Percentiles rank a stretch among this genome's conserved stretches.
Conservation (phyloP, 371 early-diverging fungal genomes). For the Mucor mucedo region DNA sequence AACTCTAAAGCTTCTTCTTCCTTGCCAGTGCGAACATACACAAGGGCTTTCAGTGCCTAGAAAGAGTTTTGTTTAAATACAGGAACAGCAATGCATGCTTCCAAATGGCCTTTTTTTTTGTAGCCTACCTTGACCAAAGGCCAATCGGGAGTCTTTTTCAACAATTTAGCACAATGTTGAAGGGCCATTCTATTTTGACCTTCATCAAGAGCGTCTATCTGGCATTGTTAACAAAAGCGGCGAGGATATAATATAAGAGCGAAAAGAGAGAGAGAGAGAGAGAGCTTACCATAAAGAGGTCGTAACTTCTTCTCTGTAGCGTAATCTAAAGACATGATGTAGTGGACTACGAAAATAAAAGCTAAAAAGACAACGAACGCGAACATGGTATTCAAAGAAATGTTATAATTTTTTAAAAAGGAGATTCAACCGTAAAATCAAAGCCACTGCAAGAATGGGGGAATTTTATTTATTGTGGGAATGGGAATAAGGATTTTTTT, state of each 20-base stretch:
- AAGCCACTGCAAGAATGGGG: too few species aligned
- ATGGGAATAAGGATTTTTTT: too few species aligned
- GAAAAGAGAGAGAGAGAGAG: too few species aligned
- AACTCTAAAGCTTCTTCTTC: conserved; percentile 72
- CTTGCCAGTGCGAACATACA: conserved; percentile 71
- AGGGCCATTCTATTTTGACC: conserved; percentile 74
- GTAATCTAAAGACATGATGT: conserved; percentile 31
- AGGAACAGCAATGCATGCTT: not conserved
- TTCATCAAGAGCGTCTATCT: conserved; percentile 75
- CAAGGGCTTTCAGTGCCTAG: conserved; percentile 86
- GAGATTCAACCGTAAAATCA: too few species aligned
- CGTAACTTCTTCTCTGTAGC: conserved; percentile 51
- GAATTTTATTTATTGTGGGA: too few species aligned
- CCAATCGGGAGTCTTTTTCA: conserved; percentile 75
- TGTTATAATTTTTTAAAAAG: not conserved
- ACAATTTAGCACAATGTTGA: conserved; percentile 66
- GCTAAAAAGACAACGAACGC: not conserved
- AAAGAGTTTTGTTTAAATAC: not conserved
- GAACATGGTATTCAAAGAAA: not conserved
- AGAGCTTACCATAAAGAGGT: conserved; percentile 52
- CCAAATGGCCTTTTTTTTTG: not conserved
- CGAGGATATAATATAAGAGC: too few species aligned
- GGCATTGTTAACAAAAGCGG: too few species aligned
- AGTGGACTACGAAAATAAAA: not conserved
- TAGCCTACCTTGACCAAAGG: conserved; percentile 65